phyloP scores from a whole-genome alignment of 495 filamentous ascomycete species.

The Immersiella caudata region DNA sequence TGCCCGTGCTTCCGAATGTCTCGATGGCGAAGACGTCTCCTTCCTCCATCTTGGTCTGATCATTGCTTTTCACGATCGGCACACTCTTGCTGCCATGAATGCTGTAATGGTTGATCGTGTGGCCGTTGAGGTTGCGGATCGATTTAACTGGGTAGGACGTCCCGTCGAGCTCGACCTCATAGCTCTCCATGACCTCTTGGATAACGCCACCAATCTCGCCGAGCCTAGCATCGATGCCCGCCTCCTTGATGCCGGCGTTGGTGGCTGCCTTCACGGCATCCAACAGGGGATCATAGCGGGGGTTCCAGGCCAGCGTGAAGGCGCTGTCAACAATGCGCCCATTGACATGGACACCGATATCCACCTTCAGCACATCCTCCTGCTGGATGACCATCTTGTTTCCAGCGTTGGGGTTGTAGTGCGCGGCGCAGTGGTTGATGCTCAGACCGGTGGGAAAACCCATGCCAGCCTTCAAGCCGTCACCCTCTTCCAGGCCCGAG shows the following conservation, averaged over 20 bases:
- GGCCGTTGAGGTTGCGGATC: conserved; percentile 86
- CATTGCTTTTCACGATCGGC: conserved; percentile 80
- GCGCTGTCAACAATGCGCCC: conserved; percentile 91
- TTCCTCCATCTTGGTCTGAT: conserved; percentile 91
- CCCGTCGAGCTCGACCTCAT: conserved; percentile 78
- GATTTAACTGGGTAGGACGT: conserved; percentile 79
- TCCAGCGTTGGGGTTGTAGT: conserved; percentile 91
- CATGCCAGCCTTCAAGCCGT: conserved; percentile 77
- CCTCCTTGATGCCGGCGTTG: conserved; percentile 82
- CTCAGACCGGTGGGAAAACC: conserved; percentile 87
- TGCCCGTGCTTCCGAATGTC: conserved; percentile 91
- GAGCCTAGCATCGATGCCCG: conserved; percentile 80
- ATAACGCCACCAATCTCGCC: conserved; percentile 76
- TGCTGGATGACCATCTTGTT: conserved; percentile 80
- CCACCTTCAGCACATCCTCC: conserved; percentile 89
- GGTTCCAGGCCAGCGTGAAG: conserved; percentile 88
- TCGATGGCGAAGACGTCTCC: conserved; percentile 92
- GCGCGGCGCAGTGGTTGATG: conserved; percentile 85
- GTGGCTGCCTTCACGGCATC: conserved; percentile 83
- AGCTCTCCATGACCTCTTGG: conserved; percentile 88
- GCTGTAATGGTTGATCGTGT: conserved; percentile 81
- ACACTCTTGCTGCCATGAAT: conserved; percentile 91
- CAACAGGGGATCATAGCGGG: conserved; percentile 80
- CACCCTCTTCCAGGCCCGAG: conserved; percentile 75
- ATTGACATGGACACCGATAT: conserved; percentile 90